A percentile compares a stretch with the other conserved stretches of the same genome.
Conservation (phyloP, 2,329 filamentous ascomycete species). For the Juglanconis oblonga region DNA sequence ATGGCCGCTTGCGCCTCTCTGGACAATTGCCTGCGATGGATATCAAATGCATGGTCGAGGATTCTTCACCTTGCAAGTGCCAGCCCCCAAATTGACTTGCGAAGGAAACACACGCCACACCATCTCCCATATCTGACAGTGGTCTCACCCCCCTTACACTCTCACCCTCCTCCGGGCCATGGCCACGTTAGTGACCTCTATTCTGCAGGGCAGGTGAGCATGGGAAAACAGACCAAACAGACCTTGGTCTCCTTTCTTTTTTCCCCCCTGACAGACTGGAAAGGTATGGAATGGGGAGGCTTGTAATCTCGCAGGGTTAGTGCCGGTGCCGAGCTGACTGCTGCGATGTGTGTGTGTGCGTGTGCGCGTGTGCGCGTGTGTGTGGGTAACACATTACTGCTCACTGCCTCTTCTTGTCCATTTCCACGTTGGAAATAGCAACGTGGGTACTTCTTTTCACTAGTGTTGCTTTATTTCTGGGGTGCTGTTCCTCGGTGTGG, state of each 20-base stretch:
- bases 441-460: not conserved
- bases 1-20: too few species aligned
- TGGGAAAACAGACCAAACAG: too few species aligned
- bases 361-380: not conserved
- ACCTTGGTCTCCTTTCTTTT: not conserved
- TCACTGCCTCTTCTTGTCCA: not conserved
- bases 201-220: too few species aligned
- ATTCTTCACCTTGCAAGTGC: too few species aligned
- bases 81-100: too few species aligned
- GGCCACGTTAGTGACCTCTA: too few species aligned
- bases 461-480: conserved; percentile 1
- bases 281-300: not conserved
- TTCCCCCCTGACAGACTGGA: not conserved
- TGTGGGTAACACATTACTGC: conserved; percentile 3
- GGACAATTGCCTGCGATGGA: too few species aligned
- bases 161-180: too few species aligned
- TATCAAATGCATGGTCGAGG: too few species aligned
- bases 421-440: not conserved
- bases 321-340: not conserved
- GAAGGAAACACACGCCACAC: too few species aligned
- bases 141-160: too few species aligned
- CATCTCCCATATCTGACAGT: too few species aligned
- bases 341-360: not conserved
- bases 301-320: not conserved
- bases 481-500: not conserved